These are phyloP conservation scores for Gnomoniopsis sp. DNA, from an alignment of 2,329 filamentous ascomycete species.

Conservation along the genomic window DNA sequence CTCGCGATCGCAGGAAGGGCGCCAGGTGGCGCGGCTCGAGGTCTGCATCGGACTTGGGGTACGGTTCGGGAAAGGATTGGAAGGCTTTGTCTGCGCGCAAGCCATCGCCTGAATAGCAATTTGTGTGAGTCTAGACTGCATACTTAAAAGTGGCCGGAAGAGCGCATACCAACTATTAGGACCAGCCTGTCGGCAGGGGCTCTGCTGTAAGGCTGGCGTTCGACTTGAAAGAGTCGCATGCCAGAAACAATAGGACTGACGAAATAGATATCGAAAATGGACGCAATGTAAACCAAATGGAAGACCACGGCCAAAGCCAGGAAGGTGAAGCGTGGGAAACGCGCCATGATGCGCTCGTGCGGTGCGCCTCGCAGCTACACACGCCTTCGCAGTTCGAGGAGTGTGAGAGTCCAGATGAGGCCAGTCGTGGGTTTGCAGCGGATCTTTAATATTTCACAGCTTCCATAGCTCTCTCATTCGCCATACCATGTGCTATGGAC, in stretches of 20 bases:
- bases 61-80: slow-evolving; percentile 86
- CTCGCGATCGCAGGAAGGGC: slow-evolving; percentile 84
- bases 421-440: neutral
- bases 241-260: slow-evolving; percentile 95
- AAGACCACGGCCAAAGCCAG: slow-evolving; percentile 86
- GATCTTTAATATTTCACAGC: neutral
- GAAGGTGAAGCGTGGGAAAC: slow-evolving; percentile 70
- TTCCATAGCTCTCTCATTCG: slow-evolving; percentile 9
- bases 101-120: slow-evolving; percentile 64
- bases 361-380: slow-evolving; percentile 12
- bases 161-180: slow-evolving; percentile 76
- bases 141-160: neutral
- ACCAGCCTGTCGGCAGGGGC: slow-evolving; percentile 87
- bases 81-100: slow-evolving; percentile 97
- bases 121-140: neutral
- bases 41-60: slow-evolving; percentile 62
- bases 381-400: neutral
- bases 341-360: slow-evolving; percentile 42
- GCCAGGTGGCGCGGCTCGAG: slow-evolving; percentile 76
- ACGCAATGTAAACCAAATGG: slow-evolving; percentile 89
- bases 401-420: neutral
- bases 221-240: slow-evolving; percentile 77
- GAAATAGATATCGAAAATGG: slow-evolving; percentile 98
- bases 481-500: neutral
- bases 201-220: slow-evolving; percentile 54